Percentiles rank a stretch among this genome's conserved stretches.
These are phyloP conservation scores for Ceratocystis diversiconidia DNA, from an alignment of 2,329 filamentous ascomycete species.

Conservation along the genomic window DNA sequence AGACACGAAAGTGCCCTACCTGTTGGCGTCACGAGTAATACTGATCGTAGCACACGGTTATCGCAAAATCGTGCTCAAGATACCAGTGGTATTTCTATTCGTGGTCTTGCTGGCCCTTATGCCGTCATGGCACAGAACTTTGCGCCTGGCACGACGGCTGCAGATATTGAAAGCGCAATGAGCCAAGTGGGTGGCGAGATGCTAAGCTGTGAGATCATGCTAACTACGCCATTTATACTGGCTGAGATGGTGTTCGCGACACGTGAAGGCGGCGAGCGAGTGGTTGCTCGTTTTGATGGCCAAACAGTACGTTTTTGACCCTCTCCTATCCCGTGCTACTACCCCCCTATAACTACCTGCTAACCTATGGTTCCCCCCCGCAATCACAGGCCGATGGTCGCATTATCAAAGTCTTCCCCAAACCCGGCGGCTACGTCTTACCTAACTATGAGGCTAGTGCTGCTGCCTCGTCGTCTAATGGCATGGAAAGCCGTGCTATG, in stretches of 20 bases:
- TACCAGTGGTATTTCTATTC: constrained; percentile 53
- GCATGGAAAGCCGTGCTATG: constrained; percentile 22
- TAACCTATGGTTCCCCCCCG: constrained; percentile 5
- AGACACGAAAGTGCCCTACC: not conserved
- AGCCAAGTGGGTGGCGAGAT: constrained; percentile 57
- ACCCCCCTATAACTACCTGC: not conserved
- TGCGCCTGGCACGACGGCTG: constrained; percentile 64
- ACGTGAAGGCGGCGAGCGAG: constrained; percentile 56
- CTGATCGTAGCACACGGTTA: constrained; percentile 16
- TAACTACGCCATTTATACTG: constrained; percentile 55
- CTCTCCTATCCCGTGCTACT: not conserved
- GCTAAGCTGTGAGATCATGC: constrained; percentile 51
- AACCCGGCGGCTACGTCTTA: constrained; percentile 33
- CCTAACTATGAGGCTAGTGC: constrained; percentile 23
- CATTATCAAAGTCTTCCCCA: constrained; percentile 58
- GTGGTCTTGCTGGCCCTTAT: constrained; percentile 58
- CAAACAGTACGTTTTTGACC: constrained; percentile 45
- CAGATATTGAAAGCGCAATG: constrained; percentile 73
- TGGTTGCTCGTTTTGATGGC: constrained; percentile 64
- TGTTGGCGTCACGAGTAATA: constrained; percentile 17
- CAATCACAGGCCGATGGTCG: constrained; percentile 53
- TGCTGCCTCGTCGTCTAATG: constrained; percentile 20
- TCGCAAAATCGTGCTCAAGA: not conserved
- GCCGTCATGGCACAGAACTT: constrained; percentile 69
- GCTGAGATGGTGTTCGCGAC: constrained; percentile 64